Conservation (phyloP, 305 asterid species). For the Rubia tinctorum region DNA sequence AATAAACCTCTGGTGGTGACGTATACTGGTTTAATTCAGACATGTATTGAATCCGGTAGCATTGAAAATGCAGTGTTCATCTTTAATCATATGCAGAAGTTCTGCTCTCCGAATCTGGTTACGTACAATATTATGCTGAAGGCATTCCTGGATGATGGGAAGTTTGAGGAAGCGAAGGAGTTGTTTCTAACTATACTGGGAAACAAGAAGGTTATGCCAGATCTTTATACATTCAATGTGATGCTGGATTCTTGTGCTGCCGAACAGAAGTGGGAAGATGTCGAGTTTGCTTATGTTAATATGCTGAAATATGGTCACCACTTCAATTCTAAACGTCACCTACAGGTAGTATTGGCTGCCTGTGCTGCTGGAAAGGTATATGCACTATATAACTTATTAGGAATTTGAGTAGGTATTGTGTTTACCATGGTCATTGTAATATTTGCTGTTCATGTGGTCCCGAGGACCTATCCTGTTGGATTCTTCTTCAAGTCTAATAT, state of each 20-base stretch:
- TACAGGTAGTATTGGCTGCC: conserved; percentile 55
- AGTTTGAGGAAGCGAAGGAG: conserved; percentile 65
- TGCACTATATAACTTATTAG: not conserved
- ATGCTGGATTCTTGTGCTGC: conserved; percentile 70
- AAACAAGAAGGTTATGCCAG: conserved; percentile 61
- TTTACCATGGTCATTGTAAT: not conserved
- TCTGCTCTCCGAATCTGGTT: conserved; percentile 78
- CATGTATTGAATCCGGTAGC: conserved; percentile 64
- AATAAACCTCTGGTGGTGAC: conserved; percentile 90
- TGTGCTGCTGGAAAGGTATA: conserved; percentile 82
- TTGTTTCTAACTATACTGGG: conserved; percentile 57
- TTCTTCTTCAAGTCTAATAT: not conserved
- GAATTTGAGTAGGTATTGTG: not conserved
- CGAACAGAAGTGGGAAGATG: conserved; percentile 81
- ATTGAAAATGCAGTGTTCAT: conserved; percentile 52
- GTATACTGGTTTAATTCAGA: conserved; percentile 91
- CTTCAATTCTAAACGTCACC: conserved; percentile 83
- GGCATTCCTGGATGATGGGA: conserved; percentile 65
- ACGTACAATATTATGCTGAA: conserved; percentile 82
- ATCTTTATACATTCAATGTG: conserved; percentile 74
- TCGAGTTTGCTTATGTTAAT: conserved; percentile 53
- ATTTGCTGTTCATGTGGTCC: not conserved
- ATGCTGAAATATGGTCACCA: conserved; percentile 77
- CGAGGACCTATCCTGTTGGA: not conserved
- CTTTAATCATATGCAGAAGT: conserved; percentile 74